These are phyloP conservation scores for Talaromyces marneffei DNA, from an alignment of 2,329 filamentous ascomycete genomes.

Conservation along the genomic window DNA sequence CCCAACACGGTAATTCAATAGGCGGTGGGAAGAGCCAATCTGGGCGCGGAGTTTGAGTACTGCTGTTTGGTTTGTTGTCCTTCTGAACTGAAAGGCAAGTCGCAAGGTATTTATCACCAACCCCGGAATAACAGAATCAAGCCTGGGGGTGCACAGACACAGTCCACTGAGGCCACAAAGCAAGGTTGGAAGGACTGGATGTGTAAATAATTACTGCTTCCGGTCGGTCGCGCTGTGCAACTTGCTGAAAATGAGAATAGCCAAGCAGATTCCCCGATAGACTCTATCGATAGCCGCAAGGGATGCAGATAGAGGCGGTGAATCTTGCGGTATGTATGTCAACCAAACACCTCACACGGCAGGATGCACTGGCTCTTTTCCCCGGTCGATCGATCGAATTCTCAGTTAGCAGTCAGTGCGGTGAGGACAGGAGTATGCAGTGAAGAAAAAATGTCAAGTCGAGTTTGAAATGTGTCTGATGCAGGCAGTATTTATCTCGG, in stretches of 20 bases:
- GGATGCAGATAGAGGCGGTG: slow-evolving; percentile 5
- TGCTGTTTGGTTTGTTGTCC: neutral
- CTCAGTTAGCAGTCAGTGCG: neutral
- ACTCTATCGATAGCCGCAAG: slow-evolving; percentile 10
- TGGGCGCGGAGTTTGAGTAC: neutral
- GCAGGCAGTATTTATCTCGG: neutral
- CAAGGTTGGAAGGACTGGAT: slow-evolving; percentile 5
- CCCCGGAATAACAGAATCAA: neutral
- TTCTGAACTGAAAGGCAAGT: no score
- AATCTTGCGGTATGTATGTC: neutral
- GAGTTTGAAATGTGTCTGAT: neutral
- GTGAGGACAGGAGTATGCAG: neutral
- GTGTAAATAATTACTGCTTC: neutral
- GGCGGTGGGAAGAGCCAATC: neutral
- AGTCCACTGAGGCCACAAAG: neutral
- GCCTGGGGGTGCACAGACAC: neutral
- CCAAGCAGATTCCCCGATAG: slow-evolving; percentile 1
- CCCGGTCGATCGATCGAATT: slow-evolving; percentile 2
- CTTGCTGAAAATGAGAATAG: neutral
- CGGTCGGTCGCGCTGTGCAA: neutral
- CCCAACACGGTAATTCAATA: neutral
- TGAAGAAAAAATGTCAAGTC: neutral
- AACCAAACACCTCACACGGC: neutral
- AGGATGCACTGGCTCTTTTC: neutral
- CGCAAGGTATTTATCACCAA: neutral